Conservation (phyloP, 2,329 filamentous ascomycete species). For the Paraphaeosphaeria minitans region DNA sequence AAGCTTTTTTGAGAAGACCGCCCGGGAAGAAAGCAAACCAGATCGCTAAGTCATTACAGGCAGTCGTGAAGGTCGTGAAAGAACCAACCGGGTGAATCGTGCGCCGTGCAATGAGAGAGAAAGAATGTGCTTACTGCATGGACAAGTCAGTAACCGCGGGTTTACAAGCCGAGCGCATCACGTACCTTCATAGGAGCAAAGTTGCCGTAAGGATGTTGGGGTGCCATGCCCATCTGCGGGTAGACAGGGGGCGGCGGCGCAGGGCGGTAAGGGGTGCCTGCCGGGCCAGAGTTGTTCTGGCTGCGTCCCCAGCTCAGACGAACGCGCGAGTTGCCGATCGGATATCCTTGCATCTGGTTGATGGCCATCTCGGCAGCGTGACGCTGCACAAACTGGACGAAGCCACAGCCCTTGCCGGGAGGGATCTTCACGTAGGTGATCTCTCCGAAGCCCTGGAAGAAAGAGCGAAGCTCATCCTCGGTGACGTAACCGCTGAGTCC, state of each 20-base stretch:
- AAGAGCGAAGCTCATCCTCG: slow-evolving; percentile 98
- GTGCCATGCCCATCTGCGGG: slow-evolving; percentile 71
- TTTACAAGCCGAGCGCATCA: slow-evolving; percentile 4
- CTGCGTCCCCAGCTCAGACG: slow-evolving; percentile 96
- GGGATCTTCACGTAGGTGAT: slow-evolving; percentile 99
- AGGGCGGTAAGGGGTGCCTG: slow-evolving; percentile 94
- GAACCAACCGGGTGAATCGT: slow-evolving; percentile 44
- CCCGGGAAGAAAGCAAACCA: slow-evolving; percentile 45
- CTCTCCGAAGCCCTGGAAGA: slow-evolving; percentile 99
- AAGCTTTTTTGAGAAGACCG: slow-evolving; percentile 46
- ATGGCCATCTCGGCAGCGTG: slow-evolving; percentile 99
- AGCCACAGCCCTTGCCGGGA: slow-evolving; percentile 97
- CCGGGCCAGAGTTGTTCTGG: slow-evolving; percentile 97
- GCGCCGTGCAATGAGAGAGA: slow-evolving; percentile 44
- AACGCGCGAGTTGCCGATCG: slow-evolving; percentile 97
- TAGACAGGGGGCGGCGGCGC: slow-evolving; percentile 81
- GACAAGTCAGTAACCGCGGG: slow-evolving; percentile 19
- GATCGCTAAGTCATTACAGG: slow-evolving; percentile 46
- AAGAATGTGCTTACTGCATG: slow-evolving; percentile 46
- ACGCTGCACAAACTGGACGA: slow-evolving; percentile 98
- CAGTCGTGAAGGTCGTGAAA: slow-evolving; percentile 44
- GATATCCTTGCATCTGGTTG: slow-evolving; percentile 99
- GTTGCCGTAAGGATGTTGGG: slow-evolving; percentile 65
- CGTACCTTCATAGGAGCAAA: slow-evolving; percentile 71
- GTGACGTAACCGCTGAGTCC: slow-evolving; percentile 97